Evolutionary conservation across 768 basidiomycete genomes (phyloP), one percentile per base, ranked within the genome.

Genomic region (Pleurotus platypus): DNA sequence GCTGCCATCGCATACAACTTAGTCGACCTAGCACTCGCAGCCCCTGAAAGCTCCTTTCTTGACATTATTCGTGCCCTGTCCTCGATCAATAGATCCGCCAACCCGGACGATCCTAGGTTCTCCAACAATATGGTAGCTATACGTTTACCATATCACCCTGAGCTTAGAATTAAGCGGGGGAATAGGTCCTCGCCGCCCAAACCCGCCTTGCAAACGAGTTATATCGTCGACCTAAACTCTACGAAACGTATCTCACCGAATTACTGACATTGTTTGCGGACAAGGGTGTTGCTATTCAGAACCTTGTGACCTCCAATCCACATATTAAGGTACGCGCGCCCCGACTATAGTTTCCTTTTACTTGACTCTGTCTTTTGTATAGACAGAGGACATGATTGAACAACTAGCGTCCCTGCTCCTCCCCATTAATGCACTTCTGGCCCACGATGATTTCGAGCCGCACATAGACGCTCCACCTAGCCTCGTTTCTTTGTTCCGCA

Each of bases 1-100:
- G 91, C 94, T 22, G 89, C 91, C 1, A 95, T 97, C 58, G 89
- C 93, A 2, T 89, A 90, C 66, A 95, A 94, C 65, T 78, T 98
- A 11, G 94, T 95, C 5, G 92, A 95, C 58, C 78, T 98, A 15
- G 94, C 93, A 1, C 75, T 95, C 42, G 79, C 81, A 48, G 90
- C 92, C 0, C 87, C 90, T 1, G 82, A 86, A 59, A 80, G 78
- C 55, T 81, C 91, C 2, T 93, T 98, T 64, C 70, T 81, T 20
- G 95, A 98, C 59, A 88, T 96, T 58, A 86, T 94, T 50, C 79
- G 85, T 46, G 84, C 87, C 0, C 94, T 97, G 67, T 94, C 94
- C 5, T 72, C 80, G 18, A 90, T 95, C 59, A 94, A 90, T 63
- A 84, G 90, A 35, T 86, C 87, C 8, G 85, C 90, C n/a, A 90